A percentile compares a stretch with the other conserved stretches of the same genome.
These are phyloP conservation scores for Lachnellula suecica DNA, from an alignment of 2,329 filamentous ascomycete genomes.

Conservation along the genomic window DNA sequence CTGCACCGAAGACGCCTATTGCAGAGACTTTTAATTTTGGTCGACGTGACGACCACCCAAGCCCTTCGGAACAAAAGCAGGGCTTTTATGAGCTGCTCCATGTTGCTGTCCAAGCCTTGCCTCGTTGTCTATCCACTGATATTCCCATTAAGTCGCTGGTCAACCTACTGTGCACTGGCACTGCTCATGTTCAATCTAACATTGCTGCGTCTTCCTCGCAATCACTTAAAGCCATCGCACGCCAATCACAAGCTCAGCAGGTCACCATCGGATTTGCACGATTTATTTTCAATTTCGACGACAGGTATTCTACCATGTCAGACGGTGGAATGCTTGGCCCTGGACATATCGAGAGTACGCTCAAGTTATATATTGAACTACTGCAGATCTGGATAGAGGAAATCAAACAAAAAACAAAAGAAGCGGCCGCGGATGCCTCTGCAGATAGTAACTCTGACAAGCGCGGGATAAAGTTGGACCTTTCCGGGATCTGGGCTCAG, in stretches of 20 bases:
- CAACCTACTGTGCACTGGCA: constrained; percentile 93
- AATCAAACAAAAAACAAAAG: constrained; percentile 81
- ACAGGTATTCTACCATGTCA: constrained; percentile 95
- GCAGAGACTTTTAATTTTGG: constrained; percentile 91
- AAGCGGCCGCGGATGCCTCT: constrained; percentile 62
- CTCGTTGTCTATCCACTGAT: constrained; percentile 86
- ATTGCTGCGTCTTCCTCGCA: constrained; percentile 91
- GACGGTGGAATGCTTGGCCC: constrained; percentile 95
- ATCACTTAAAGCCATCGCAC: constrained; percentile 91
- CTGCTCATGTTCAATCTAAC: constrained; percentile 88
- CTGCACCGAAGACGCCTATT: constrained; percentile 91
- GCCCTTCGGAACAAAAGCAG: constrained; percentile 78
- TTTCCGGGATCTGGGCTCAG: constrained; percentile 86
- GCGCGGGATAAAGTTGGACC: constrained; percentile 74
- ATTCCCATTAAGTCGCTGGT: constrained; percentile 93
- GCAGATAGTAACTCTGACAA: constrained; percentile 67
- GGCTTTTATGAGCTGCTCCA: constrained; percentile 94
- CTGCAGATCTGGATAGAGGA: constrained; percentile 98
- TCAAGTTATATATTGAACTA: constrained; percentile 89
- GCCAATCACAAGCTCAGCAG: constrained; percentile 88
- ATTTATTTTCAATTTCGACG: constrained; percentile 99
- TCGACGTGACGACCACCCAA: constrained; percentile 74
- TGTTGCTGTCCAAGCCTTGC: constrained; percentile 91
- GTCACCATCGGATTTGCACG: constrained; percentile 95
- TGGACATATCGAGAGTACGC: constrained; percentile 90